Evolutionary conservation across 2,329 filamentous ascomycete species (phyloP), one percentile per base, ranked within the genome.

Genomic region (Colletotrichum liaoningense): DNA sequence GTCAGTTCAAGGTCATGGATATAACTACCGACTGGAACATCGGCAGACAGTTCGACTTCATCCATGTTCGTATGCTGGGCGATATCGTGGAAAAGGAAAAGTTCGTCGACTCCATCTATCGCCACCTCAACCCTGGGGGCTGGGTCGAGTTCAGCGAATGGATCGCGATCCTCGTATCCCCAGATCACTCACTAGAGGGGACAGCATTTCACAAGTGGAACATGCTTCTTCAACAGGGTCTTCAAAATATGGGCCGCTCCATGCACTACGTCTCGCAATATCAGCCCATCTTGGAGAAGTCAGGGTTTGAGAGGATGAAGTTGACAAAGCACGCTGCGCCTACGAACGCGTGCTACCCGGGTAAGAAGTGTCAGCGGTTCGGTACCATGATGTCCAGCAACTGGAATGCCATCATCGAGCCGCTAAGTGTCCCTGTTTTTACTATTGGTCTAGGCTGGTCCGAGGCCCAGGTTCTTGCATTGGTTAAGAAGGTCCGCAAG

Each of bases 371-470:
- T 33, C 78, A 81, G 60, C 77, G 73, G 42, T 78, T 81, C 30
- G 80, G 80, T 30, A 65, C 71, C 7, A 77, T 80, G 77, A 80
- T 81, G 78, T 71, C 69, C 4, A 64, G 59, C 6, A 81, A 81
- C 58, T 78, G 77, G 72, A 73, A 76, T n/a, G 66, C 77, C n/a
- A 77, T 73, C 56, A 63, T 73, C 11, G 71, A 73, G 42, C 71
- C 71, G 4, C 77, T 84, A 19, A 83, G 79, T 33, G 78, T 84
- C 64, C 81, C 80, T 0, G 74, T 85, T 1, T 84, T 84, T 62
- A 85, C 84, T 1, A 80, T 80, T 33, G 78, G 76, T 0, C 73
- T 83, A 30, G 81, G 81, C 0, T 85, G 84, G 84, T 75, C 75
- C 1, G 57, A 75, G 12, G 75, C 80, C 6, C 78, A 83, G 58